These are phyloP conservation scores for Agarophyton chilense DNA, from an alignment of 23 red algal genomes.

Conservation along the genomic window DNA sequence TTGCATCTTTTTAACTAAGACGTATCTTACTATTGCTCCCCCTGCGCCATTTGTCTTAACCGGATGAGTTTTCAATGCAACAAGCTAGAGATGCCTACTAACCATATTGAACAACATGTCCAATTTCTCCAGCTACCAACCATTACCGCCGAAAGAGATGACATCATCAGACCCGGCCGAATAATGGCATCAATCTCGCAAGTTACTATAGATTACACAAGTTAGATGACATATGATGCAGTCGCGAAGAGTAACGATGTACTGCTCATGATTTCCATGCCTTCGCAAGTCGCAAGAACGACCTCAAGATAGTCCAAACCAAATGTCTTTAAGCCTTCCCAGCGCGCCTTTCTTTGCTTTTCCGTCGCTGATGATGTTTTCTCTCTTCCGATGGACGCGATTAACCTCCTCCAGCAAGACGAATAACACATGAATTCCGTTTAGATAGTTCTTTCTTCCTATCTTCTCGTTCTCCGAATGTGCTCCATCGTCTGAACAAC, in stretches of 20 bases:
- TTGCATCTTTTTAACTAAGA: background rate
- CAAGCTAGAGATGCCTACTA: background rate
- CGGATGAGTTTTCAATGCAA: background rate
- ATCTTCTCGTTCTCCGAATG: constrained; percentile 91
- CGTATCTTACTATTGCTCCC: background rate
- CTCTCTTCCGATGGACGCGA: constrained; percentile 29
- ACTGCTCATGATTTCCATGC: background rate
- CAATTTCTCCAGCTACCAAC: too few species aligned
- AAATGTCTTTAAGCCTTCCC: constrained; percentile 65
- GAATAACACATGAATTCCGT: constrained; percentile 73
- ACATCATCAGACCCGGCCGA: too few species aligned
- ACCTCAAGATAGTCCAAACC: constrained; percentile 61
- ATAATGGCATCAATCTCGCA: too few species aligned
- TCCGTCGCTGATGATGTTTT: background rate
- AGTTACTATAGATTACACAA: background rate
- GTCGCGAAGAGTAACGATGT: background rate
- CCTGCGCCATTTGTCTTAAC: too few species aligned
- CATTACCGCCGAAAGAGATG: too few species aligned
- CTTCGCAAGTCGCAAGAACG: background rate
- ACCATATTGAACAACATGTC: too few species aligned
- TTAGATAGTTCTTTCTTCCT: constrained; percentile 71
- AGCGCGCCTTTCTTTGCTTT: constrained; percentile 40
- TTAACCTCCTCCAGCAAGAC: constrained; percentile 66
- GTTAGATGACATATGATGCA: background rate
- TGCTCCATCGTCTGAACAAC: constrained; percentile 64